Evolutionary conservation across 768 basidiomycete genomes (phyloP).

Genomic region (Phaeotremella fagi): DNA sequence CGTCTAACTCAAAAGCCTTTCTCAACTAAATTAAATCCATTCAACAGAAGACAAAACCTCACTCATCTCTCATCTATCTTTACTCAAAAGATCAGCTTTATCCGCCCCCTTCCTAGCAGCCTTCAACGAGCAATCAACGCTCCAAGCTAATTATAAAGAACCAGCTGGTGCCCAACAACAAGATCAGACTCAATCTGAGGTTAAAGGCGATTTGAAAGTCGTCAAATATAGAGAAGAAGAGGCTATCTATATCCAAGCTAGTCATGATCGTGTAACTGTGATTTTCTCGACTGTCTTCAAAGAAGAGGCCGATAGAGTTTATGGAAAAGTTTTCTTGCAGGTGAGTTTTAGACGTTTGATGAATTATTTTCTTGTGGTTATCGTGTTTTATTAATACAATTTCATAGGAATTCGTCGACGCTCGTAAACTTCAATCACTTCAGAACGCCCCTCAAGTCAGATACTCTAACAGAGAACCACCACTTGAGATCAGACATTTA

Average conservation of each 20-base stretch:
- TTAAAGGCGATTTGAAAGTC: constrained; percentile 77
- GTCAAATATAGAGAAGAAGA: constrained; percentile 95
- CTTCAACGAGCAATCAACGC: constrained; percentile 72
- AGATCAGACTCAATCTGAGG: constrained; percentile 27
- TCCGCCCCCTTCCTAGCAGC: constrained; percentile 91
- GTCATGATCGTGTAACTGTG: constrained; percentile 91
- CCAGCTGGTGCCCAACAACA: constrained; percentile 56
- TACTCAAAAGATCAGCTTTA: constrained; percentile 86
- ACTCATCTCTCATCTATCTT: constrained; percentile 72
- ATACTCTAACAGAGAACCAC: constrained; percentile 90
- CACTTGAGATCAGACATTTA: constrained; percentile 88
- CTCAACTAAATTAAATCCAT: too few species aligned
- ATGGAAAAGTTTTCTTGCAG: constrained; percentile 97
- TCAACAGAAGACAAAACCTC: constrained; percentile 67
- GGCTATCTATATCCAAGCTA: constrained; percentile 90
- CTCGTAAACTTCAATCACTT: constrained; percentile 82
- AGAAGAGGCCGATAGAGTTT: constrained; percentile 95
- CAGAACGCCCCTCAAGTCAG: constrained; percentile 97
- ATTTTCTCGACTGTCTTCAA: constrained; percentile 95
- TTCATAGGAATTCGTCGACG: constrained; percentile 92
- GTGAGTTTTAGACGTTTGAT: constrained; percentile 50
- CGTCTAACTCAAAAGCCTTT: not conserved
- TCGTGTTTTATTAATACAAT: not conserved
- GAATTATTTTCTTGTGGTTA: not conserved
- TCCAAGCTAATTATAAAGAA: constrained; percentile 57